These are phyloP conservation scores for Aspergillus brunneoviolaceus DNA, from an alignment of 2,329 filamentous ascomycete species.

Conservation along the genomic window DNA sequence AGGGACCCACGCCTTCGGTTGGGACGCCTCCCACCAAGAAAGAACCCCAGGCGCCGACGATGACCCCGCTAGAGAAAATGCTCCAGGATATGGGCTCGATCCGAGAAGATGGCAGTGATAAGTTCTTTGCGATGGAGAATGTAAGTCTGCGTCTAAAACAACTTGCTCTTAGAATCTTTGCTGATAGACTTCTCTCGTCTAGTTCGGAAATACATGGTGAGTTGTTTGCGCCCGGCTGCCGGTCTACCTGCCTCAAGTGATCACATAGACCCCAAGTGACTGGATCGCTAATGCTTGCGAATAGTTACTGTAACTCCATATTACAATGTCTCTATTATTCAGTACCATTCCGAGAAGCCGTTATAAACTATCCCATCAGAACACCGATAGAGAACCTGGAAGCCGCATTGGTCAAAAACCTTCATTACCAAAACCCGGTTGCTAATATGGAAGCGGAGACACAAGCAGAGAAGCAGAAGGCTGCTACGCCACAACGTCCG, in stretches of 20 bases:
- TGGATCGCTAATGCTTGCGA: constrained; percentile 6
- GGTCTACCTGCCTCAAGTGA: too few relatives aligned
- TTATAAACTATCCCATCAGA: constrained; percentile 82
- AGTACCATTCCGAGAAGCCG: constrained; percentile 86
- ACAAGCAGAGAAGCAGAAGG: constrained; percentile 49
- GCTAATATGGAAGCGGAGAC: constrained; percentile 54
- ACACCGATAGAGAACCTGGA: constrained; percentile 70
- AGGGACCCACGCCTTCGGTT: constrained; percentile 51
- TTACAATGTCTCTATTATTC: constrained; percentile 97
- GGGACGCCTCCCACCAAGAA: constrained; percentile 56
- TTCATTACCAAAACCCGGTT: constrained; percentile 62
- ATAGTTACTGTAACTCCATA: constrained; percentile 97
- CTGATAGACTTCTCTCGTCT: constrained; percentile 25
- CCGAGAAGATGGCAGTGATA: constrained; percentile 86
- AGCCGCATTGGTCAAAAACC: constrained; percentile 46
- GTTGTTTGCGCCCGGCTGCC: constrained; percentile 17
- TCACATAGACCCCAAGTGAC: neutral
- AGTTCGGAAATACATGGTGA: constrained; percentile 99
- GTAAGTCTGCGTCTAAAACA: constrained; percentile 57
- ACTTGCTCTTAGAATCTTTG: neutral
- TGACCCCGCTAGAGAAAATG: constrained; percentile 69
- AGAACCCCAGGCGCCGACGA: constrained; percentile 56
- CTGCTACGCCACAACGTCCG: constrained; percentile 33
- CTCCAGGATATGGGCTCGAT: constrained; percentile 77
- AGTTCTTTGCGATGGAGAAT: constrained; percentile 98